Percentiles rank a stretch among this genome's conserved stretches.
Conservation (phyloP, 257 asterid genomes). For the Nemophila menziesii region DNA sequence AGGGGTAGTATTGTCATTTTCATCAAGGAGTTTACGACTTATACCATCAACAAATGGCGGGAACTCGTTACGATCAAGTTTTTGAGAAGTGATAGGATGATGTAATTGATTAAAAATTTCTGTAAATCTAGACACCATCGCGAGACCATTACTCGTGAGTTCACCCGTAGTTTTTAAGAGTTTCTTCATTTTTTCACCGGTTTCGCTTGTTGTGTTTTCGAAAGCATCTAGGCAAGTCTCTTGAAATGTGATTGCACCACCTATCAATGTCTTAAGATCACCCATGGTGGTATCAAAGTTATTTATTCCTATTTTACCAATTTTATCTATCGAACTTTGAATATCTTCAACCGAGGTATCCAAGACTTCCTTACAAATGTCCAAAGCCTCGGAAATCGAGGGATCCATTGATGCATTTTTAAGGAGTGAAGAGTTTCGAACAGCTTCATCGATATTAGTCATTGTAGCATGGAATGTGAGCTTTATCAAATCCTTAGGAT, state of each 20-base stretch:
- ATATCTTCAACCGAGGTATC: no score
- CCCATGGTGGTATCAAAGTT: constrained; percentile 25
- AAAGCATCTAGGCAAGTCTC: constrained; percentile 63
- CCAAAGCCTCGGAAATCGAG: constrained; percentile 34
- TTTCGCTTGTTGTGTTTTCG: constrained; percentile 37
- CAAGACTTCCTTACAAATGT: constrained; percentile 37
- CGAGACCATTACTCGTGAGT: no score
- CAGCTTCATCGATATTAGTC: constrained; percentile 21
- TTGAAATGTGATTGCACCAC: no score
- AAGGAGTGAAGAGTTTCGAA: no score
- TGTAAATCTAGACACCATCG: constrained; percentile 50
- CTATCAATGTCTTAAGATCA: constrained; percentile 65
- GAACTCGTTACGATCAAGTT: constrained; percentile 20
- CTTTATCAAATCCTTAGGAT: constrained; percentile 43
- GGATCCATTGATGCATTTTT: no score
- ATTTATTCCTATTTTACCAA: constrained; percentile 14
- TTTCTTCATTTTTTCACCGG: constrained; percentile 53
- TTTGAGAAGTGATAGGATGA: constrained; percentile 18
- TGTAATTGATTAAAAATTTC: constrained; percentile 24
- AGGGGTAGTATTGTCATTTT: constrained; percentile 4
- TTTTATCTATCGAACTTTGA: no score
- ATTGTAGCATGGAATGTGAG: constrained; percentile 34
- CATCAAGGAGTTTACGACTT: constrained; percentile 22
- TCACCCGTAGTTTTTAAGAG: constrained; percentile 33
- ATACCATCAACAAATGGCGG: constrained; percentile 15